These are phyloP conservation scores for Scytalidium sp. DNA, from an alignment of 2,329 filamentous ascomycete genomes.

Conservation along the genomic window DNA sequence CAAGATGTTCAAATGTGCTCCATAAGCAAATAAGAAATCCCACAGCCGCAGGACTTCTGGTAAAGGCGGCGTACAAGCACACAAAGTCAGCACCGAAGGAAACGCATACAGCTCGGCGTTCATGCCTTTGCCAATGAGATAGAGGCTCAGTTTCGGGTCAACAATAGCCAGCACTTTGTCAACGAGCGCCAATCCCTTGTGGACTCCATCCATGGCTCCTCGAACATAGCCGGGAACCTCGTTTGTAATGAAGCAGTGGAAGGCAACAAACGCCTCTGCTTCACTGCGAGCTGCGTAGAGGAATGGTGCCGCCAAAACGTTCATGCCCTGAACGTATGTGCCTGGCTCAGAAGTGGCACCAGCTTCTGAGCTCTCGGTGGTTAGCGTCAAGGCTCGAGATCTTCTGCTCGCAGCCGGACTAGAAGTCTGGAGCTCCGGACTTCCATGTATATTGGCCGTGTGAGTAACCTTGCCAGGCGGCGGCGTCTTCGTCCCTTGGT, in stretches of 20 bases:
- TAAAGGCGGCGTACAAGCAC: conserved; percentile 90
- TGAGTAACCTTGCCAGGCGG: conserved; percentile 13
- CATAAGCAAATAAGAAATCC: conserved; percentile 97
- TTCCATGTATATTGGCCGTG: conserved; percentile 21
- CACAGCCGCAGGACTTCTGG: conserved; percentile 91
- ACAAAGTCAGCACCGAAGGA: conserved; percentile 89
- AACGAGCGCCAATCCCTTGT: conserved; percentile 85
- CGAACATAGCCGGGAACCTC: conserved; percentile 94
- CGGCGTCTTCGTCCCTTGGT: neutral
- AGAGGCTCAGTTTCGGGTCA: conserved; percentile 80
- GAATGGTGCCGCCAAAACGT: conserved; percentile 93
- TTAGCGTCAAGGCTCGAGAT: conserved; percentile 56
- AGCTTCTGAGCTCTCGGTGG: conserved; percentile 61
- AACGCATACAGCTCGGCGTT: conserved; percentile 96
- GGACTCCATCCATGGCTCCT: conserved; percentile 95
- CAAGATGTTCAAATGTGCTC: conserved; percentile 88
- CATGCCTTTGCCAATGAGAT: conserved; percentile 82
- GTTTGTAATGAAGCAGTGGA: conserved; percentile 80
- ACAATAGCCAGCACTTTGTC: conserved; percentile 91
- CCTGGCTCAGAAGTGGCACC: conserved; percentile 61
- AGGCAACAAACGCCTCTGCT: conserved; percentile 89
- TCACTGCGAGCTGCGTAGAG: conserved; percentile 93
- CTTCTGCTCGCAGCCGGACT: conserved; percentile 35
- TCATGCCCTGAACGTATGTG: conserved; percentile 98
- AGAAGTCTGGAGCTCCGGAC: conserved; percentile 21